Percentiles rank a stretch among this genome's conserved stretches.
These are phyloP conservation scores for Arachnomyces sp. DNA, from an alignment of 2,329 filamentous ascomycete species.

Conservation along the genomic window DNA sequence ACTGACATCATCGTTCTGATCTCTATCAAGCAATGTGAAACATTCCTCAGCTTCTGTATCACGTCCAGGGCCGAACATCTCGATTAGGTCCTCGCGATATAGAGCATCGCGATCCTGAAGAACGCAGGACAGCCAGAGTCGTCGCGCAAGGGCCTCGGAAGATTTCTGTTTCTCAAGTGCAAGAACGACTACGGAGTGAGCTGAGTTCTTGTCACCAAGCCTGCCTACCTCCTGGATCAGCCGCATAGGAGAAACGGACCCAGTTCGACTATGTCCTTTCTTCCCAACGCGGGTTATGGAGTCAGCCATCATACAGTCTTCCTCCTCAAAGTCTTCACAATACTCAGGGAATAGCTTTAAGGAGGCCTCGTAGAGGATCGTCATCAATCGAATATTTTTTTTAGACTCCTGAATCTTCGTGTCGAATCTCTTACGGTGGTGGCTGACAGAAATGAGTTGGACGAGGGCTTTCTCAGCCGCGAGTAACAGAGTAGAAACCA, in stretches of 20 bases:
- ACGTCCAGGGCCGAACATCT: slow-evolving; percentile 72
- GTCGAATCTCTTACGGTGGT: slow-evolving; percentile 58
- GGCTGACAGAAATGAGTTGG: slow-evolving; percentile 58
- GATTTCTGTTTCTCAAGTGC: slow-evolving; percentile 77
- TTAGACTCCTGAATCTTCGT: too few species aligned
- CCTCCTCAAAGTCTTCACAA: too few species aligned
- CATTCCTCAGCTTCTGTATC: slow-evolving; percentile 75
- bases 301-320: too few species aligned
- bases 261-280: slow-evolving; percentile 42
- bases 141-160: slow-evolving; percentile 83
- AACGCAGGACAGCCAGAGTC: slow-evolving; percentile 98
- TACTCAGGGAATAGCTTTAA: too few species aligned
- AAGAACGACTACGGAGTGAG: slow-evolving; percentile 81
- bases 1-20: slow-evolving; percentile 88
- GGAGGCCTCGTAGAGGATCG: slow-evolving; percentile 45
- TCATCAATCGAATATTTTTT: slow-evolving; percentile 40
- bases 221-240: slow-evolving; percentile 65
- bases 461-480: slow-evolving; percentile 51
- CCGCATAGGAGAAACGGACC: slow-evolving; percentile 66
- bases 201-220: slow-evolving; percentile 72
- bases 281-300: too few species aligned
- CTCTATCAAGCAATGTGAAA: slow-evolving; percentile 71
- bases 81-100: slow-evolving; percentile 69
- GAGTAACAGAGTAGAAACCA: slow-evolving; percentile 49
- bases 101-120: slow-evolving; percentile 78